Conservation (phyloP, 129 eudicot genomes). For the Logfia minima region DNA sequence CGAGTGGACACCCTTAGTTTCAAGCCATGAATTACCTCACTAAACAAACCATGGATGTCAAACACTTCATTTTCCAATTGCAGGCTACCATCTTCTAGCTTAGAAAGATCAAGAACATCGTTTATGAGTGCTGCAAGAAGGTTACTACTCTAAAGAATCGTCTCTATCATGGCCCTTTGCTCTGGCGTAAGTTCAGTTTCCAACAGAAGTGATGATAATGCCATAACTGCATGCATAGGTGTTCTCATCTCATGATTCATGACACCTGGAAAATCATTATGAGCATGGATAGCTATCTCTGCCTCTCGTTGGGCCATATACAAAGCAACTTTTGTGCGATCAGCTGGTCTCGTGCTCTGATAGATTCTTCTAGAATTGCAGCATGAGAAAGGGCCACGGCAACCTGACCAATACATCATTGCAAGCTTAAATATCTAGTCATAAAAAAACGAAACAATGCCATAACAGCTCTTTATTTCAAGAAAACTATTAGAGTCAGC, state of each 20-base stretch:
- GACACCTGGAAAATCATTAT: constrained; percentile 45
- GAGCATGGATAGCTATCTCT: constrained; percentile 61
- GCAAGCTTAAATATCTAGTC: not conserved
- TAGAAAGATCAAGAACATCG: constrained; percentile 57
- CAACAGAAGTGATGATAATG: constrained; percentile 49
- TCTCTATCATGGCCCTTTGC: constrained; percentile 56
- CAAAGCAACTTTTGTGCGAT: constrained; percentile 50
- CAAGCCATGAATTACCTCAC: constrained; percentile 30
- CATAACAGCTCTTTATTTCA: not conserved
- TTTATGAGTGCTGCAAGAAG: constrained; percentile 50
- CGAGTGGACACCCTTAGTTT: not conserved
- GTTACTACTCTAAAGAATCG: constrained; percentile 51
- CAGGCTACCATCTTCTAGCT: constrained; percentile 58
- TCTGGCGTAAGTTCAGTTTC: constrained; percentile 55
- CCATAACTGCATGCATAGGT: constrained; percentile 51
- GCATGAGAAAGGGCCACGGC: constrained; percentile 75
- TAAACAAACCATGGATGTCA: constrained; percentile 43
- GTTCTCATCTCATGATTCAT: constrained; percentile 64
- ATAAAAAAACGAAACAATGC: not conserved
- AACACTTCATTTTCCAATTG: constrained; percentile 33
- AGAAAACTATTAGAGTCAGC: not conserved
- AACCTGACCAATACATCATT: constrained; percentile 32
- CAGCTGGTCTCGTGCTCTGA: constrained; percentile 50
- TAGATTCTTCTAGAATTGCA: constrained; percentile 56
- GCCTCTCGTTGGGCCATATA: constrained; percentile 55